Evolutionary conservation across 805 yeast genomes (phyloP).

Genomic region (Kazachstania psychrophila): DNA sequence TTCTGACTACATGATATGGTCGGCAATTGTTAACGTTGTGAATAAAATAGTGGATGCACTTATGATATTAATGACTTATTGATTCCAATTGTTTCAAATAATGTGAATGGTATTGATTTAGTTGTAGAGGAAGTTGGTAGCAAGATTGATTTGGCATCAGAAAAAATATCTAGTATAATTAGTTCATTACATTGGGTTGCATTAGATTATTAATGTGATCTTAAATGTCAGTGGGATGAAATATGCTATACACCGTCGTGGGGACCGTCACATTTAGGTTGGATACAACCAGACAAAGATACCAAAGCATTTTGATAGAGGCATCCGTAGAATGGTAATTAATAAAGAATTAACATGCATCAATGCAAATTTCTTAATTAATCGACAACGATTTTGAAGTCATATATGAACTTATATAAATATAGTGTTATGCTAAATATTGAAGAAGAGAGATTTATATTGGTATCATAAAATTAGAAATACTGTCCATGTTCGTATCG

Average conservation of each 20-base stretch:
- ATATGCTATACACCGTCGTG: slow-evolving; percentile 51
- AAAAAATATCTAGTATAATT: slow-evolving; percentile 17
- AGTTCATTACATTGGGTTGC: slow-evolving; percentile 34
- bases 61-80: slow-evolving; percentile 31
- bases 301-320: slow-evolving; percentile 14
- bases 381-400: not conserved
- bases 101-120: slow-evolving; percentile 9
- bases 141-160: slow-evolving; percentile 10
- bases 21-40: slow-evolving; percentile 37
- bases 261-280: slow-evolving; percentile 49
- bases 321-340: slow-evolving; percentile 13
- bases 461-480: no score
- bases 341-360: slow-evolving; percentile 15
- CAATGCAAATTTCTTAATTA: slow-evolving; percentile 8
- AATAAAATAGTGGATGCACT: slow-evolving; percentile 31
- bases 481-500: no score
- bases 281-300: slow-evolving; percentile 23
- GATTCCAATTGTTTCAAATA: slow-evolving; percentile 22
- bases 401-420: not conserved
- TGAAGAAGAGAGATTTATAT: no score
- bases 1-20: slow-evolving; percentile 42
- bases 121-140: slow-evolving; percentile 9
- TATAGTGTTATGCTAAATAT: no score
- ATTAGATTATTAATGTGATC: slow-evolving; percentile 34
- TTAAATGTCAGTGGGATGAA: slow-evolving; percentile 38